These are phyloP conservation scores for Dryas alaskensis DNA, from an alignment of 306 rosid species.

Conservation along the genomic window DNA sequence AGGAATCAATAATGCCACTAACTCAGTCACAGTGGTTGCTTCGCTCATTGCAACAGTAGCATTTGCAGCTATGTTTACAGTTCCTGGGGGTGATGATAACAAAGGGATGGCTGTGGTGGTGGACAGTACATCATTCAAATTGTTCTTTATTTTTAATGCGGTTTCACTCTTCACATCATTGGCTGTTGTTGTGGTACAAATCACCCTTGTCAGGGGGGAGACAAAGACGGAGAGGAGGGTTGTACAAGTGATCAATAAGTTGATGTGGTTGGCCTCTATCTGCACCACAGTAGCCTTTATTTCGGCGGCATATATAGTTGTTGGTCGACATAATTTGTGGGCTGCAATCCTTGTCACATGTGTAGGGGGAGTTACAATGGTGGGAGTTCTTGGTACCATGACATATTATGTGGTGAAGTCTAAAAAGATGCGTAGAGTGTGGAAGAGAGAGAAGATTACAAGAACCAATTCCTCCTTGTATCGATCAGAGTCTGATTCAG, in stretches of 20 bases:
- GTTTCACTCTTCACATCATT: slow-evolving; percentile 71
- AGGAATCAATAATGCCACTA: slow-evolving; percentile 78
- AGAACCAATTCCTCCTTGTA: slow-evolving; percentile 21
- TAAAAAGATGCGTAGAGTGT: slow-evolving; percentile 46
- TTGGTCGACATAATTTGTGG: slow-evolving; percentile 67
- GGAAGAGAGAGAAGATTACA: slow-evolving; percentile 53
- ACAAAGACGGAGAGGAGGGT: slow-evolving; percentile 69
- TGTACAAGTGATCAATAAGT: slow-evolving; percentile 74
- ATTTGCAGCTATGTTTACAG: slow-evolving; percentile 81
- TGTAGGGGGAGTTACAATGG: slow-evolving; percentile 56
- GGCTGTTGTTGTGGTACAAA: slow-evolving; percentile 85
- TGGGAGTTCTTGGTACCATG: slow-evolving; percentile 71
- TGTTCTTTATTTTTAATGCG: slow-evolving; percentile 70
- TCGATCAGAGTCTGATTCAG: slow-evolving; percentile 59
- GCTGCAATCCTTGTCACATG: slow-evolving; percentile 67
- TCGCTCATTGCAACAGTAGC: slow-evolving; percentile 87
- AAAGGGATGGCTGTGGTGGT: slow-evolving; percentile 55
- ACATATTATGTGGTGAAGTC: slow-evolving; percentile 73
- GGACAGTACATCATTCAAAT: slow-evolving; percentile 44
- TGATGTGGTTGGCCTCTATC: slow-evolving; percentile 91
- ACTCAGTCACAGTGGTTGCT: slow-evolving; percentile 86
- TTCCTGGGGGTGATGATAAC: slow-evolving; percentile 70
- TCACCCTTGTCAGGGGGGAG: slow-evolving; percentile 84
- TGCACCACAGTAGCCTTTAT: slow-evolving; percentile 66
- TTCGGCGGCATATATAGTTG: slow-evolving; percentile 70